phyloP scores from a whole-genome alignment of 495 filamentous ascomycete genomes.

The Daldinia childiae region DNA sequence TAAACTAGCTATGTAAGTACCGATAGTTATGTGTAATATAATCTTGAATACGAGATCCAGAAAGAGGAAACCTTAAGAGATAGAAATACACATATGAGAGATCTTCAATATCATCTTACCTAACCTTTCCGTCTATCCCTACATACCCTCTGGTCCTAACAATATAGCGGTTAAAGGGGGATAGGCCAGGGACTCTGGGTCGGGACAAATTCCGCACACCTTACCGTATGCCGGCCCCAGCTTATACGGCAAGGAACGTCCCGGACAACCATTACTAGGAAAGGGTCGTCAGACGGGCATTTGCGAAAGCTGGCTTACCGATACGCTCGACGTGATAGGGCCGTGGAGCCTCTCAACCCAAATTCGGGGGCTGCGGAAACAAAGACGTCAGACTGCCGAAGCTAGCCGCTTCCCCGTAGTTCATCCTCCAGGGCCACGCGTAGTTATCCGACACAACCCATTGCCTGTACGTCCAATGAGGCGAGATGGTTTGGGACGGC shows the following conservation, averaged over 20 bases:
- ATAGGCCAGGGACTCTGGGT: slow-evolving; percentile 18
- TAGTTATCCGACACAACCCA: slow-evolving; percentile 30
- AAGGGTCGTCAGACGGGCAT: background rate
- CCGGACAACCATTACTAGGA: background rate
- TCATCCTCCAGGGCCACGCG: background rate
- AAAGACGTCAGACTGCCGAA: slow-evolving; percentile 43
- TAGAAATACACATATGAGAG: slow-evolving; percentile 5
- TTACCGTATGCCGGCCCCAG: background rate
- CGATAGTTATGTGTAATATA: background rate
- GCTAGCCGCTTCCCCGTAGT: slow-evolving; percentile 30
- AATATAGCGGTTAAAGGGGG: slow-evolving; percentile 24
- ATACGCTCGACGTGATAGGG: background rate
- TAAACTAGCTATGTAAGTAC: background rate
- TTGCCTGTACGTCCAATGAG: slow-evolving; percentile 23
- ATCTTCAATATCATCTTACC: background rate
- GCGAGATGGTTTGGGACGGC: slow-evolving; percentile 27
- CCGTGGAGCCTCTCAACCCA: slow-evolving; percentile 2
- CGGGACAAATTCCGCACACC: slow-evolving; percentile 39
- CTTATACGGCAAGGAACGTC: background rate
- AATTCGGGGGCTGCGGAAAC: slow-evolving; percentile 12
- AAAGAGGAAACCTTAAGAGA: slow-evolving; percentile 5
- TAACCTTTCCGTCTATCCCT: background rate
- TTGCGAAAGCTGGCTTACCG: background rate
- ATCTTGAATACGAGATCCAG: background rate
- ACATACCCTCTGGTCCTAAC: background rate